Conservation (phyloP, 805 yeast genomes). For the Kodamaea kaohsiungensis region DNA sequence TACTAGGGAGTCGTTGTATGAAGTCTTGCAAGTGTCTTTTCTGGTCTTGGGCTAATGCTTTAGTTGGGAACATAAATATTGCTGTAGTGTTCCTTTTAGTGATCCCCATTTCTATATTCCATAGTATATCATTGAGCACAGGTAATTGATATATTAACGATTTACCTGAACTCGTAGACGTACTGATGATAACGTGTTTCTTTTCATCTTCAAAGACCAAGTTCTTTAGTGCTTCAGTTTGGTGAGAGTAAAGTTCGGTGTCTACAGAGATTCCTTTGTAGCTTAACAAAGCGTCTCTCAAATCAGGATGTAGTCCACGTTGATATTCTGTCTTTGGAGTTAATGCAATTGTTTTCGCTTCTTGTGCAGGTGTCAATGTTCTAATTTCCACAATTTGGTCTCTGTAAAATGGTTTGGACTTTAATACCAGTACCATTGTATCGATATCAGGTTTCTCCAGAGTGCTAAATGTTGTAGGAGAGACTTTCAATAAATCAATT, state of each 20-base stretch:
- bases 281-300: slow-evolving; percentile 48
- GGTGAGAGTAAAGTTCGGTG: slow-evolving; percentile 71
- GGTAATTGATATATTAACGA: slow-evolving; percentile 91
- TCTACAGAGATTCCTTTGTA: slow-evolving; percentile 46
- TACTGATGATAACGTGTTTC: slow-evolving; percentile 80
- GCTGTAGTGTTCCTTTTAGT: slow-evolving; percentile 54
- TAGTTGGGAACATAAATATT: slow-evolving; percentile 91
- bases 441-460: slow-evolving; percentile 40
- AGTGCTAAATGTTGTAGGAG: slow-evolving; percentile 12
- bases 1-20: slow-evolving; percentile 47
- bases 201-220: slow-evolving; percentile 40
- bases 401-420: slow-evolving; percentile 51
- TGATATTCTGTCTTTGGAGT: slow-evolving; percentile 3
- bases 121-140: slow-evolving; percentile 51
- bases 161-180: slow-evolving; percentile 95
- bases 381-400: slow-evolving; percentile 62
- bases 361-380: slow-evolving; percentile 46
- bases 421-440: slow-evolving; percentile 51
- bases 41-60: slow-evolving; percentile 97
- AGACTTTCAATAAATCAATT: slow-evolving; percentile 53
- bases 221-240: slow-evolving; percentile 70
- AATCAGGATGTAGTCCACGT: slow-evolving; percentile 45
- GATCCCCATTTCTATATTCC: slow-evolving; percentile 38
- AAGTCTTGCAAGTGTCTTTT: slow-evolving; percentile 71
- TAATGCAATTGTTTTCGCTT: not conserved